These are phyloP conservation scores for Melocanna baccifera DNA, from an alignment of 176 grass and related monocot genomes.

Conservation along the genomic window DNA sequence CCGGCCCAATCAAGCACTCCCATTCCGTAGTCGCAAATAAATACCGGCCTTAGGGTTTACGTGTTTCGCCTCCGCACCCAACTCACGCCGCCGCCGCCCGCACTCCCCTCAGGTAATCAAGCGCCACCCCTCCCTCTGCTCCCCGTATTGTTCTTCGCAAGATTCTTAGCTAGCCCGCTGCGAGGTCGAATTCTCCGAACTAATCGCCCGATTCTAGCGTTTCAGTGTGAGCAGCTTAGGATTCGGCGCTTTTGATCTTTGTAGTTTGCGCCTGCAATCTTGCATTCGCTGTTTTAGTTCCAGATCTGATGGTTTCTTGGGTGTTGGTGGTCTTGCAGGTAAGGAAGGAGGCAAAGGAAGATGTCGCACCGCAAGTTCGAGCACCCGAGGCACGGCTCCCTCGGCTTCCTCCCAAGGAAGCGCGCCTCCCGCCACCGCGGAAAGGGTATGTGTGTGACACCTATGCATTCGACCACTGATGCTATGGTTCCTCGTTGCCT, in stretches of 20 bases:
- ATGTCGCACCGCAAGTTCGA: slow-evolving; percentile 99
- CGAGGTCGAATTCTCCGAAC: background rate
- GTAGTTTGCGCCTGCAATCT: background rate
- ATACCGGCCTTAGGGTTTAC: slow-evolving; percentile 40
- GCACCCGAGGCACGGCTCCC: slow-evolving; percentile 96
- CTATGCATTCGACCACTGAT: background rate
- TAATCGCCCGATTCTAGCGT: background rate
- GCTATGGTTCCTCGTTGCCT: background rate
- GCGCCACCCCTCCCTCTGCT: background rate
- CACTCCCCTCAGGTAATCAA: slow-evolving; percentile 28
- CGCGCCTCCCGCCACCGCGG: slow-evolving; percentile 81
- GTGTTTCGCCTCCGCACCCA: background rate
- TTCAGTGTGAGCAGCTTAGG: background rate
- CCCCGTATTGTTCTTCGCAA: background rate
- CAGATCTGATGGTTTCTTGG: slow-evolving; percentile 1
- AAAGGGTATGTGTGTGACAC: slow-evolving; percentile 49
- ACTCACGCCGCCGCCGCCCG: slow-evolving; percentile 6
- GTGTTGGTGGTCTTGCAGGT: slow-evolving; percentile 18
- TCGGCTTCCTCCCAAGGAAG: slow-evolving; percentile 97
- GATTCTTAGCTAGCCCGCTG: background rate
- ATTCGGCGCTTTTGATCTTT: background rate
- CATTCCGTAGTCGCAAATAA: slow-evolving; percentile 32
- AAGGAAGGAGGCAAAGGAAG: slow-evolving; percentile 41
- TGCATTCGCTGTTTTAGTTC: background rate
- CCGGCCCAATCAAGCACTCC: slow-evolving; percentile 20